These are phyloP conservation scores for Annona cherimola DNA, from an alignment of 164 flowering plant species.

Conservation along the genomic window DNA sequence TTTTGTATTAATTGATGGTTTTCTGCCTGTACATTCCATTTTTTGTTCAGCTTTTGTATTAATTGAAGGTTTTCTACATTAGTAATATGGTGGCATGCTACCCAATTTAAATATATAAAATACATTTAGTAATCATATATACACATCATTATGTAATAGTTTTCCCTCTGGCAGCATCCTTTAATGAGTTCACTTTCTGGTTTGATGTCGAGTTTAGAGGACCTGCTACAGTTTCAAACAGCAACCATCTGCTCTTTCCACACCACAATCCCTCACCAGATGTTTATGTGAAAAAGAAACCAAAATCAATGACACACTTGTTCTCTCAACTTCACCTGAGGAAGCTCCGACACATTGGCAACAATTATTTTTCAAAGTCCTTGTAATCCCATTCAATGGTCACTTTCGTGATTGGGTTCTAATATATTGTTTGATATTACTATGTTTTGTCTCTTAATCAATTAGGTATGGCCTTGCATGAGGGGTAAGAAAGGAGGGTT, in stretches of 20 bases:
- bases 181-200: constrained; percentile 99
- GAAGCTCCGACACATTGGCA: constrained; percentile 98
- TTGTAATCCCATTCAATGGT: background rate
- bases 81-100: background rate
- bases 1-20: too few species aligned
- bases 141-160: background rate
- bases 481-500: too few species aligned
- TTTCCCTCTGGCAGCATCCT: constrained; percentile 55
- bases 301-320: constrained; percentile 62
- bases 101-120: background rate
- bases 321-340: constrained; percentile 95
- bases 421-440: background rate
- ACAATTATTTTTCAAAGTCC: constrained; percentile 45
- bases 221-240: constrained; percentile 31
- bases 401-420: background rate
- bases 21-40: too few species aligned
- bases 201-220: constrained; percentile 85
- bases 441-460: too few species aligned
- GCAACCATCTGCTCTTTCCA: constrained; percentile 25
- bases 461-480: too few species aligned
- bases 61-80: background rate
- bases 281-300: constrained; percentile 48
- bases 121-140: too few species aligned
- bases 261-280: constrained; percentile 18
- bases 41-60: too few species aligned